Percentiles rank a stretch among this genome's conserved stretches.
These are phyloP conservation scores for Torulaspora microellipsoides DNA, from an alignment of 805 yeast genomes.

Conservation along the genomic window DNA sequence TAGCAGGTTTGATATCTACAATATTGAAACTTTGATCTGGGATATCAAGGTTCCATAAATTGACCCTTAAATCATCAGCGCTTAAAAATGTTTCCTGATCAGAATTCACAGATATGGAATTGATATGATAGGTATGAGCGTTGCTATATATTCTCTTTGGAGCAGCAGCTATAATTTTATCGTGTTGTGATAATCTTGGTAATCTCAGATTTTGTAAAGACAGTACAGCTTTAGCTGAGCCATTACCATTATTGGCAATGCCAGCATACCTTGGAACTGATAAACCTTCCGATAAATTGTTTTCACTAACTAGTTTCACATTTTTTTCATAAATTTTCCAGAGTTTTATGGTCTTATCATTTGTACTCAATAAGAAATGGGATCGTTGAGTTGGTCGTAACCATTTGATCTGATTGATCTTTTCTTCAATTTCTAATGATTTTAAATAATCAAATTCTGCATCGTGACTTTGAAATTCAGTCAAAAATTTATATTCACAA, in stretches of 20 bases:
- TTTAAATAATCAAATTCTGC: slow-evolving; percentile 97
- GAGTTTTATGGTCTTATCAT: slow-evolving; percentile 96
- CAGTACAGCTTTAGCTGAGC: slow-evolving; percentile 32
- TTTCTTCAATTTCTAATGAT: slow-evolving; percentile 94
- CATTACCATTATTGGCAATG: slow-evolving; percentile 14
- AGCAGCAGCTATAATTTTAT: slow-evolving; percentile 89
- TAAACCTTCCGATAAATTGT: slow-evolving; percentile 58
- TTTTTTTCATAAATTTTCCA: slow-evolving; percentile 95
- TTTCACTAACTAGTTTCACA: slow-evolving; percentile 87
- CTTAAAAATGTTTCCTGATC: slow-evolving; percentile 94
- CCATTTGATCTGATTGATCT: slow-evolving; percentile 97
- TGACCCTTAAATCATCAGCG: slow-evolving; percentile 91
- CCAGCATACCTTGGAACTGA: slow-evolving; percentile 9
- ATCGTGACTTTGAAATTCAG: slow-evolving; percentile 97
- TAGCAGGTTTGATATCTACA: slow-evolving; percentile 95
- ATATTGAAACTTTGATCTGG: slow-evolving; percentile 95
- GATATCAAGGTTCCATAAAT: slow-evolving; percentile 90
- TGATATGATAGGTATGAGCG: slow-evolving; percentile 97
- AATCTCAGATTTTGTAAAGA: slow-evolving; percentile 52
- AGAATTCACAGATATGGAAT: slow-evolving; percentile 88
- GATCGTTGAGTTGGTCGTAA: slow-evolving; percentile 81
- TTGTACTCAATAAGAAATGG: slow-evolving; percentile 85
- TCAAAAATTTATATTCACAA: slow-evolving; percentile 91
- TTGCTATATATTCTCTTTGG: slow-evolving; percentile 89
- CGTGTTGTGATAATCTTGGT: slow-evolving; percentile 90